A percentile compares a stretch with the other conserved stretches of the same genome.
phyloP scores from a whole-genome alignment of 345 rosid species.

The Populus deltoides region DNA sequence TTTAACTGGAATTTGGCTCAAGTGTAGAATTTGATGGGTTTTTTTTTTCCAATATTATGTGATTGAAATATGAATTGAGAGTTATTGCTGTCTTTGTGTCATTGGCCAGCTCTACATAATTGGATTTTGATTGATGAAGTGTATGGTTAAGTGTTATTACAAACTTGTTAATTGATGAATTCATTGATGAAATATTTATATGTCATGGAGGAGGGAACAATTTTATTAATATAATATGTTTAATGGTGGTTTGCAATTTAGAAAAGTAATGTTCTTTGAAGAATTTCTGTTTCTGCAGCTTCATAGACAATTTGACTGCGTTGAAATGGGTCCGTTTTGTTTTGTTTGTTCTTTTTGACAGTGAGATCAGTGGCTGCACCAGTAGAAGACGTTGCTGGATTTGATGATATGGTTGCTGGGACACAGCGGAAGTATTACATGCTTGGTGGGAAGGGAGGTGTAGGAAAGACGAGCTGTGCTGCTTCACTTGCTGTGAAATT shows the following conservation, averaged over 20 bases:
- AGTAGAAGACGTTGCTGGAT: constrained; percentile 63
- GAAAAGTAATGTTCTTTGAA: neutral
- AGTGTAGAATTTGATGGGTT: neutral
- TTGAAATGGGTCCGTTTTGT: neutral
- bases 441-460: constrained; percentile 99
- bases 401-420: constrained; percentile 85
- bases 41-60: neutral
- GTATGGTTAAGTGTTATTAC: neutral
- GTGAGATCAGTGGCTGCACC: constrained; percentile 86
- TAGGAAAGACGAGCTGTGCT: constrained; percentile 96
- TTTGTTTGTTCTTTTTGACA: constrained; percentile 29
- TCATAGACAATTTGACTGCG: neutral
- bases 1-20: neutral
- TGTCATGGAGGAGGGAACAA: neutral
- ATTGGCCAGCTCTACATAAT: neutral
- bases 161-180: neutral
- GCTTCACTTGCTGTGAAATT: constrained; percentile 96
- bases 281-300: neutral
- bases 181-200: neutral
- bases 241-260: neutral
- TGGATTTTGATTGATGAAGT: neutral
- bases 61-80: neutral
- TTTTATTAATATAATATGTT: neutral
- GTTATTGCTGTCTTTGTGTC: neutral
- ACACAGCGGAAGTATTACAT: constrained; percentile 86